phyloP scores from a whole-genome alignment of 2,329 filamentous ascomycete species.

The Pyrenochaeta sp. region DNA sequence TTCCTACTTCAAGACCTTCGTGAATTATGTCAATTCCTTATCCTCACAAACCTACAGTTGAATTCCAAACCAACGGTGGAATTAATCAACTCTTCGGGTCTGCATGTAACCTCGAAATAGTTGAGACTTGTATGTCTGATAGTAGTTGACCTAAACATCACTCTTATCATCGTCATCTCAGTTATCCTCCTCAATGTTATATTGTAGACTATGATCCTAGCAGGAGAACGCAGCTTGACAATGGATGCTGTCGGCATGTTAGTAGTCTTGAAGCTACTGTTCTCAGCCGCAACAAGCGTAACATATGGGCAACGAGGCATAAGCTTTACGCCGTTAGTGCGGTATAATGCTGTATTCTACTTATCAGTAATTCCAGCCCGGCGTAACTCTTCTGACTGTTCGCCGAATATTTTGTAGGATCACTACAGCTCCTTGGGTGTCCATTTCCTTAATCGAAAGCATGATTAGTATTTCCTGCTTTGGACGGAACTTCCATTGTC shows the following conservation, averaged over 20 bases:
- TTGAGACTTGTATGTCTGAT: no score
- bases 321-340: slow-evolving; percentile 48
- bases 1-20: no score
- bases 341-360: slow-evolving; percentile 49
- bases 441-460: no score
- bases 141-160: slow-evolving; percentile 50
- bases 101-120: no score
- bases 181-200: slow-evolving; percentile 47
- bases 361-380: slow-evolving; percentile 49
- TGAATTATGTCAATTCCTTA: no score
- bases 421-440: no score
- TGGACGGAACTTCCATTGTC: no score
- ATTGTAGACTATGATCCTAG: slow-evolving; percentile 46
- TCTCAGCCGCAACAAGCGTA: slow-evolving; percentile 43
- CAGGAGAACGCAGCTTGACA: slow-evolving; percentile 36
- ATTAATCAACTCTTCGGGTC: neutral
- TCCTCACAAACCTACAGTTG: no score
- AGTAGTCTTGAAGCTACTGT: slow-evolving; percentile 51
- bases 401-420: no score
- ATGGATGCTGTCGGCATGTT: slow-evolving; percentile 51
- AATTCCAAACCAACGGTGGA: neutral
- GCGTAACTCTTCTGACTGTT: no score
- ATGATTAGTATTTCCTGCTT: no score
- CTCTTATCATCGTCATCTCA: slow-evolving; percentile 48
- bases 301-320: slow-evolving; percentile 45